Evolutionary conservation across 2,329 filamentous ascomycete species (phyloP), one percentile per base, ranked within the genome.

Genomic region (Verticillium tricorpus): DNA sequence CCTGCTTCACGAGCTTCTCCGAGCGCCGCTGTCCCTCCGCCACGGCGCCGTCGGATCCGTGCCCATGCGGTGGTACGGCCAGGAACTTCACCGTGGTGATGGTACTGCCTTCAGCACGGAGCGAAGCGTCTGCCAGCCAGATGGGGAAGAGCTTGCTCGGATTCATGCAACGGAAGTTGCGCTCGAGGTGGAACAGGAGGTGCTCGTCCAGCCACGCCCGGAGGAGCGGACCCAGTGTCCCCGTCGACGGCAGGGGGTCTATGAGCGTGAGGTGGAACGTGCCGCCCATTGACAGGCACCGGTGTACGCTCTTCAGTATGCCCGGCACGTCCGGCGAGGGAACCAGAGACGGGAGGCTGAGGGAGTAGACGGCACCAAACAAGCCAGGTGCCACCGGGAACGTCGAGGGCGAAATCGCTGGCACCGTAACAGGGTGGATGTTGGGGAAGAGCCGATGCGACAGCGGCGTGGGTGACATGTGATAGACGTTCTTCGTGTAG

Each of bases 181-280:
- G 77, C 68, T 87, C 84, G 0, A 91, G 73, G 61, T 87, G 87
- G 7, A 83, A 71, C 2, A 88, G 70, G 0, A 91, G 76, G 59
- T 89, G 78, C 3, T 83, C 78, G 54, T 89, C 84, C 2, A 91
- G 75, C 88, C 88, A 91, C 1, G 76, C 71, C 39, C 82, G 77
- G 69, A 91, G 74, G 1, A 76, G 74, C 0, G 84, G 85, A 0
- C 88, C 89, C 28, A 85, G 76, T 5, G 63, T 66, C 0, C 82
- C 86, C 1, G 77, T 73, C 0, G 82, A 76, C 0, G 89, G 89
- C 8, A 83, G 75, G 0, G 88, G 85, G 62, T 91, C 86, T 65
- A 90, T 83, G 19, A 90, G 73, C 0, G 82, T 82, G 17, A 91
- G 72, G 62, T 88, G 81, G 14, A 90, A 71, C 22, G 78, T 75